Percentiles rank a stretch among this genome's conserved stretches.
phyloP scores from a whole-genome alignment of 805 yeast genomes.

The Cyberlindnera xylosilytica region DNA sequence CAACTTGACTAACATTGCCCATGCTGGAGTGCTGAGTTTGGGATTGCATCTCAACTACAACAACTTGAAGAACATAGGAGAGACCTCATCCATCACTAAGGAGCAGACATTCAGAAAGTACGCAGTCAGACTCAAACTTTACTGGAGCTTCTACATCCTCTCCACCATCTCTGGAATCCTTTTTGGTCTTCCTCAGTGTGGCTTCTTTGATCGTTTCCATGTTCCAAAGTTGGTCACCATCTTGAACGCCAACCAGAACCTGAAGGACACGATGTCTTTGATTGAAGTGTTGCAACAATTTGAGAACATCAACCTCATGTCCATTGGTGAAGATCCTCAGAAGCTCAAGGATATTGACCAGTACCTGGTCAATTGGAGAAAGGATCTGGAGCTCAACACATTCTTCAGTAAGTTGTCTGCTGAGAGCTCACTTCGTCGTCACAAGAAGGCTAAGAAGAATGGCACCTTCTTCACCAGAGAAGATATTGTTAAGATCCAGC shows the following conservation, averaged over 20 bases:
- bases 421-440: constrained; percentile 10
- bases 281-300: constrained; percentile 29
- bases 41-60: constrained; percentile 29
- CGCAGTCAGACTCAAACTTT: constrained; percentile 35
- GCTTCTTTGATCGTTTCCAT: constrained; percentile 22
- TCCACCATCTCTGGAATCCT: constrained; percentile 19
- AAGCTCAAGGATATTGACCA: constrained; percentile 22
- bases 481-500: constrained; percentile 22
- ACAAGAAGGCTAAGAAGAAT: constrained; percentile 17
- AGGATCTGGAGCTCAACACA: constrained; percentile 12
- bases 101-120: constrained; percentile 16
- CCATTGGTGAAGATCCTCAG: constrained; percentile 17
- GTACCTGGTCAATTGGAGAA: constrained; percentile 16
- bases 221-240: constrained; percentile 36
- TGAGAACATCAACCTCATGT: constrained; percentile 15
- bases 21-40: constrained; percentile 23
- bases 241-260: constrained; percentile 31
- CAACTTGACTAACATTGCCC: constrained; percentile 20
- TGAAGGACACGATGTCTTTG: constrained; percentile 32
- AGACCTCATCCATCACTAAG: constrained; percentile 13
- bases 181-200: constrained; percentile 26
- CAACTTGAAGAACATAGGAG: constrained; percentile 16
- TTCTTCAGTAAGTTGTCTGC: constrained; percentile 15
- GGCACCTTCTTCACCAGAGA: constrained; percentile 15
- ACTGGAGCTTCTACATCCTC: constrained; percentile 42